Base-by-base conservation (phyloP, 257 asterid genomes). In the Fraxinus excelsior region DNA sequence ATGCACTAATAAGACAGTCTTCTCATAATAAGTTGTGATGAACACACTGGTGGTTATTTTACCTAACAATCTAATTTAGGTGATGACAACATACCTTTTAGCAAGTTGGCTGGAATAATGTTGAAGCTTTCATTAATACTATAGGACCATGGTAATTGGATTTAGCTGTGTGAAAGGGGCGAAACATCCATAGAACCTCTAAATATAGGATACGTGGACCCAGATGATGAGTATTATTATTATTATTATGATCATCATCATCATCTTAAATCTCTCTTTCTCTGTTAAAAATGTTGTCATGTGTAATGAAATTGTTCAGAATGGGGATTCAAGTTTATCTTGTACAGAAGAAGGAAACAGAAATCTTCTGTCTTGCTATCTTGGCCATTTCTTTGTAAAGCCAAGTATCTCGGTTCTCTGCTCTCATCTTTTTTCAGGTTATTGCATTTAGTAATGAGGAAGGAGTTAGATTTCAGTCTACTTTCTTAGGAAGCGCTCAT, bases 381-480 rank as follows among this genome's bases (percentile, higher is more conserved):
- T 79, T 74, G 60, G 18, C 18, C 12, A 71, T 34, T 35, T 53
- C 18, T 51, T 64, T 69, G 2, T 5, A 53, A 46, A 28, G 56
- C 49, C 29, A 26, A 62, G 42, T 51, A 18, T 72, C 42, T 82
- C 35, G 12, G 66, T 75, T 44, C 16, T 35, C 73, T 74, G 74
- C 71, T 71, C 25, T 65, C 35, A 31, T 31, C 75, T 69, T 12
- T 70, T 60, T 74, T 46, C 88, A 93, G 98, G 96, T 93, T 56
- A 89, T 96, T 78, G 97, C 99, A 46, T 96, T 96, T 78, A 90
- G 99, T 80, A 98, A 96, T 51, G 99, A 96, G 90, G 99, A 96
- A 86, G 98, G 99, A 84, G 99, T 93, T 46, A 88, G 98, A 86
- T 96, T 96, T 79, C 99, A 93, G 73, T 89, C 98, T 3, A 96